Percentiles rank a stretch among this genome's conserved stretches.
Evolutionary conservation across 139 green algal species (phyloP).

Genomic region (Mychonastes homosphaera): DNA sequence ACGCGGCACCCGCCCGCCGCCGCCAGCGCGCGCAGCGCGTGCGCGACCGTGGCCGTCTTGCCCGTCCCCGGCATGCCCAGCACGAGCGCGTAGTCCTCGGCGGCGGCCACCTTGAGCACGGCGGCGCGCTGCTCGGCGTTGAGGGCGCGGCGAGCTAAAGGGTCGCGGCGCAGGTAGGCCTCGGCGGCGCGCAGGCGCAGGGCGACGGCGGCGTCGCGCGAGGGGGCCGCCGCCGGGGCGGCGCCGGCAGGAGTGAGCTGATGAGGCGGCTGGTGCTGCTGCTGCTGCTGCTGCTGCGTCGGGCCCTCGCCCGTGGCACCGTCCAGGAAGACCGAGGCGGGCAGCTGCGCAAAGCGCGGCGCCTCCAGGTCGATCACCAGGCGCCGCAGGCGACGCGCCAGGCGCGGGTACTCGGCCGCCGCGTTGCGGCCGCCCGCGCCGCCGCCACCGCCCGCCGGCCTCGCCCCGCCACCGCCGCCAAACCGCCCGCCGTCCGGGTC

Average conservation of each 20-base stretch:
- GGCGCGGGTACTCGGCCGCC: background rate
- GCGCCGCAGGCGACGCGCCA: slow-evolving; percentile 27
- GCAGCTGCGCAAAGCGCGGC: slow-evolving; percentile 6
- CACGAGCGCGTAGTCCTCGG: slow-evolving; percentile 70
- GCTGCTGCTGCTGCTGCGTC: background rate
- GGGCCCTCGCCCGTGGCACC: no score
- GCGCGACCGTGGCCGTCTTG: slow-evolving; percentile 64
- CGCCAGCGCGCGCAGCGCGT: slow-evolving; percentile 38
- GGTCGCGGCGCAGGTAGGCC: slow-evolving; percentile 14
- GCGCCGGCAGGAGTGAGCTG: background rate
- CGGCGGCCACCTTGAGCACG: slow-evolving; percentile 39
- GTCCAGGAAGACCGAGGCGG: background rate
- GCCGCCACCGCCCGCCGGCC: background rate
- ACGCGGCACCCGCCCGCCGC: slow-evolving; percentile 39
- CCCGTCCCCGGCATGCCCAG: slow-evolving; percentile 79
- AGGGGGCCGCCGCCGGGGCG: background rate
- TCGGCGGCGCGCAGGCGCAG: background rate
- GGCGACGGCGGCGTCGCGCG: no score
- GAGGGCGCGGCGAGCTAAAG: slow-evolving; percentile 21
- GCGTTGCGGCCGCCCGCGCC: background rate
- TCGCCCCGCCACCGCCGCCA: no score
- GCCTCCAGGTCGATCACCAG: slow-evolving; percentile 49
- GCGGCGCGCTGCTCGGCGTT: slow-evolving; percentile 61
- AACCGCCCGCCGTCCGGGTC: no score
- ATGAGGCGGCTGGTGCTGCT: background rate